Percentiles rank a stretch among this genome's conserved stretches.
These are phyloP conservation scores for Trichosporon sp. DNA, from an alignment of 1,284 basidiomycete genomes.

Conservation along the genomic window DNA sequence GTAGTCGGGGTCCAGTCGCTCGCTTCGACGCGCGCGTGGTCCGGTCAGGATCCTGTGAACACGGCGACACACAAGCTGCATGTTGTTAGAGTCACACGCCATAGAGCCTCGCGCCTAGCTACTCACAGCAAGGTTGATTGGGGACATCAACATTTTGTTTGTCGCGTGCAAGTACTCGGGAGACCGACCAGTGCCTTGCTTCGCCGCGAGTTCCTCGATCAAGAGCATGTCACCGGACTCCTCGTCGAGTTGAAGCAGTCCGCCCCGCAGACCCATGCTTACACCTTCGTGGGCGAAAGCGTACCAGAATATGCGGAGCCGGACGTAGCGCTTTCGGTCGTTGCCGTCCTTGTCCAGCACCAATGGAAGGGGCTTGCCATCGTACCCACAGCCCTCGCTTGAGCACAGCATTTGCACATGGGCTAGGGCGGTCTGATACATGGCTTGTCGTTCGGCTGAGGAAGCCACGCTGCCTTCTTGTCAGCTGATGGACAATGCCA, in stretches of 20 bases:
- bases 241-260: constrained; percentile 59
- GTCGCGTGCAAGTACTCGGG: constrained; percentile 36
- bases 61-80: constrained; percentile 59
- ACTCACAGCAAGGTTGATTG: constrained; percentile 58
- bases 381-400: constrained; percentile 52
- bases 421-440: constrained; percentile 59
- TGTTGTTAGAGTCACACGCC: constrained; percentile 8
- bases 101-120: not conserved
- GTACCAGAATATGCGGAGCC: constrained; percentile 76
- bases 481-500: constrained; percentile 8
- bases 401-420: constrained; percentile 68
- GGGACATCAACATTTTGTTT: constrained; percentile 54
- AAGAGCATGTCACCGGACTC: constrained; percentile 41
- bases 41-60: constrained; percentile 71
- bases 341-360: constrained; percentile 49
- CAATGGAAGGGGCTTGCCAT: constrained; percentile 48
- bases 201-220: constrained; percentile 7
- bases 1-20: constrained; percentile 58
- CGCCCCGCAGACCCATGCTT: constrained; percentile 68
- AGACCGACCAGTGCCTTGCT: constrained; percentile 2
- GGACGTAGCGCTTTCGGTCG: constrained; percentile 46
- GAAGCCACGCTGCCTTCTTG: constrained; percentile 49
- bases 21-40: constrained; percentile 58
- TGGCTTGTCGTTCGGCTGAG: constrained; percentile 56
- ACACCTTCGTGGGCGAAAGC: constrained; percentile 72